phyloP scores from a whole-genome alignment of 2,329 filamentous ascomycete species.

The Fusarium sp. region DNA sequence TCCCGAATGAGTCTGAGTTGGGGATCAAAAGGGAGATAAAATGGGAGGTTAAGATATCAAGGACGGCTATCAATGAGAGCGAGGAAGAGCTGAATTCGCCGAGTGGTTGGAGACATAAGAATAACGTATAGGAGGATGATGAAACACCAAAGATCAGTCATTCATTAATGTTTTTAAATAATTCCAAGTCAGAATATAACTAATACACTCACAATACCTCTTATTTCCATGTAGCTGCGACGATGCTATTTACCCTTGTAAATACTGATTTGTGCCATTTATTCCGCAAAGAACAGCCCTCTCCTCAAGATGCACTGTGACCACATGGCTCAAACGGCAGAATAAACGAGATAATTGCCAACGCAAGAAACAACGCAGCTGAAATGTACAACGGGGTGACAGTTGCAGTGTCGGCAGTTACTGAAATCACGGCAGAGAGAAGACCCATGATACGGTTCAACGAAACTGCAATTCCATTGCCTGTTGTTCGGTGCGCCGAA shows the following conservation, averaged over 20 bases:
- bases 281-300: too few species aligned
- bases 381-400: conserved; percentile 74
- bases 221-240: too few species aligned
- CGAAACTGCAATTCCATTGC: conserved; percentile 57
- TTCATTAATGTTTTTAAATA: too few species aligned
- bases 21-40: conserved; percentile 26
- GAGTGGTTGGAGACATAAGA: neutral
- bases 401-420: conserved; percentile 68
- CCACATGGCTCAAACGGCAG: conserved; percentile 75
- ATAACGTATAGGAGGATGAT: neutral
- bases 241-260: too few species aligned
- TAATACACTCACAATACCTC: too few species aligned
- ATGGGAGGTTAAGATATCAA: conserved; percentile 25
- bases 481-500: conserved; percentile 72
- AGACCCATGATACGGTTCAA: conserved; percentile 24
- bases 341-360: conserved; percentile 65
- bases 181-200: too few species aligned
- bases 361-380: conserved; percentile 69
- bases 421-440: conserved; percentile 42
- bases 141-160: too few species aligned
- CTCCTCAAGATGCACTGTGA: conserved; percentile 24
- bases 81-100: conserved; percentile 33
- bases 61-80: conserved; percentile 18
- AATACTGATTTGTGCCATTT: too few species aligned
- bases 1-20: neutral